Evolutionary conservation across 768 basidiomycete genomes (phyloP).

Genomic region (Phaffia australis): DNA sequence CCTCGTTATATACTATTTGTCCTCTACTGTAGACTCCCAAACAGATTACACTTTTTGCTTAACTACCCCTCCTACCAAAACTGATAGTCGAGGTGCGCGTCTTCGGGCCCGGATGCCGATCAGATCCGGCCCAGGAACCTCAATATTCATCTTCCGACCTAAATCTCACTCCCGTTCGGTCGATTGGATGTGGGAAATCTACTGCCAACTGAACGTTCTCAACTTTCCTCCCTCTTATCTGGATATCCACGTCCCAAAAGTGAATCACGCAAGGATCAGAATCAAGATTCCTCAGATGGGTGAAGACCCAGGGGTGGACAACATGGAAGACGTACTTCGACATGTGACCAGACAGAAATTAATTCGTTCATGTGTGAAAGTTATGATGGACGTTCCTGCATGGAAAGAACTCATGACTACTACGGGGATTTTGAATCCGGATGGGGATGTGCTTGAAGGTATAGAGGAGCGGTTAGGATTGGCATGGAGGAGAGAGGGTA

Average conservation of each 20-base stretch:
- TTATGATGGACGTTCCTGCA: constrained; percentile 16
- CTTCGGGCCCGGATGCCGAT: not conserved
- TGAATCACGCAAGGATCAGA: constrained; percentile 21
- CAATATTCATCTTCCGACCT: constrained; percentile 23
- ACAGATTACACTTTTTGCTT: constrained; percentile 24
- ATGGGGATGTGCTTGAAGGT: not conserved
- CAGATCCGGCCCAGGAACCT: constrained; percentile 10
- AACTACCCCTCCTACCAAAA: constrained; percentile 10
- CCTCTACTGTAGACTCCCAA: constrained; percentile 15
- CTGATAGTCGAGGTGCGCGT: not conserved
- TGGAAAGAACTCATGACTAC: constrained; percentile 10
- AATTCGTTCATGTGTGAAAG: constrained; percentile 4
- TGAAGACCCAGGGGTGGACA: constrained; percentile 16
- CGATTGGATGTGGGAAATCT: constrained; percentile 25
- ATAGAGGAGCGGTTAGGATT: constrained; percentile 15
- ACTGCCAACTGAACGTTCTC: not conserved
- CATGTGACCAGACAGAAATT: constrained; percentile 10
- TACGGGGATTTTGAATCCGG: not conserved
- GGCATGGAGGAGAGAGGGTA: constrained; percentile 20
- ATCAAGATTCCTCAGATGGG: constrained; percentile 17
- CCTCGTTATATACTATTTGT: not conserved
- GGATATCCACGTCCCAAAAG: constrained; percentile 19
- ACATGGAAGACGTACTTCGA: constrained; percentile 15
- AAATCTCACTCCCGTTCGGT: constrained; percentile 22
- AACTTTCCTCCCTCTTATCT: constrained; percentile 10